Conservation (phyloP, 2,329 filamentous ascomycete species). For the Fusarium sp. region DNA sequence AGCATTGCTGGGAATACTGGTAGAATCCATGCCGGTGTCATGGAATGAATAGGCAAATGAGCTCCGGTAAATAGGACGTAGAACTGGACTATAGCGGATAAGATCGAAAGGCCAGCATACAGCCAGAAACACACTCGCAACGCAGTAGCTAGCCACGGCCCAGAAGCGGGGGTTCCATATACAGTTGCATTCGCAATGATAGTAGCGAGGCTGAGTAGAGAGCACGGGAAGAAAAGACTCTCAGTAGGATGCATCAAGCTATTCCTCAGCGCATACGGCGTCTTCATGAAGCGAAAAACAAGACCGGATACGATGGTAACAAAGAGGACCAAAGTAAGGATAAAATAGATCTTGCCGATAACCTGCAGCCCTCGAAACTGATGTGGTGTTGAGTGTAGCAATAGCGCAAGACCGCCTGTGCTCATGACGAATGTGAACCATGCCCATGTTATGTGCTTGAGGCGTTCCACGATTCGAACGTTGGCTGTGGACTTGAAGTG, state of each 20-base stretch:
- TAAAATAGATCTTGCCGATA: conserved; percentile 57
- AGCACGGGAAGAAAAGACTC: conserved; percentile 69
- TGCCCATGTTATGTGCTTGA: conserved; percentile 43
- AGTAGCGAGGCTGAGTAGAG: conserved; percentile 70
- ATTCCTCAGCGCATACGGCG: conserved; percentile 64
- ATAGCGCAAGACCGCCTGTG: conserved; percentile 44
- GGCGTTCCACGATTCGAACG: conserved; percentile 31
- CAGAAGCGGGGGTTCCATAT: conserved; percentile 62
- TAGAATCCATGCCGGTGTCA: conserved; percentile 43
- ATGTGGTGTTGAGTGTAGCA: conserved; percentile 50
- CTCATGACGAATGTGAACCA: conserved; percentile 48
- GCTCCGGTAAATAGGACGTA: conserved; percentile 44
- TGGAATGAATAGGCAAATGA: conserved; percentile 38
- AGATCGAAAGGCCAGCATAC: conserved; percentile 51
- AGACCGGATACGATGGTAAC: conserved; percentile 60
- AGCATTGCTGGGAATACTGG: conserved; percentile 44
- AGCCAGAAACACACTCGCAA: conserved; percentile 61
- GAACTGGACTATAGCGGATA: conserved; percentile 39
- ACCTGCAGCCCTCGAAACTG: conserved; percentile 55
- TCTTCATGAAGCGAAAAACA: conserved; percentile 63
- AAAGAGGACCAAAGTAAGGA: conserved; percentile 60
- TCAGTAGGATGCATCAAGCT: conserved; percentile 58
- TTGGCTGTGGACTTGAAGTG: conserved; percentile 22
- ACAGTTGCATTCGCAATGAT: conserved; percentile 70
- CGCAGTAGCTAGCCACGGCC: conserved; percentile 56